Evolutionary conservation across 2,329 filamentous ascomycete genomes (phyloP), one percentile per base, ranked within the genome.

Genomic region (Cladosporium halotolerans): DNA sequence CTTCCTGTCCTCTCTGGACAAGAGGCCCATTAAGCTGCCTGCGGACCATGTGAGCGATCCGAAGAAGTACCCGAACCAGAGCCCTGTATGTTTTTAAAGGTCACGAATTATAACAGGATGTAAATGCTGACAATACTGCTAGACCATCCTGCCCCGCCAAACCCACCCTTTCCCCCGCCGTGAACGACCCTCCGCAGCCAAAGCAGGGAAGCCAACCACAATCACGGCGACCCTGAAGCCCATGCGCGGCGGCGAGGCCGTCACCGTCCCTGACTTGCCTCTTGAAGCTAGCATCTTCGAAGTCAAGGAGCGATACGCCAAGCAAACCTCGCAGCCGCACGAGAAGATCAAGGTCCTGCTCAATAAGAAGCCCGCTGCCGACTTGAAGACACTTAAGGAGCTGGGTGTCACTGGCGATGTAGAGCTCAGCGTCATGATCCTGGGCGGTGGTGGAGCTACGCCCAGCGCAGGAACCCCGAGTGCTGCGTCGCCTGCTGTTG

Each of bases 1-100:
- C 32, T 96, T 95, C 72, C 83, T 99, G 62, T 77, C 84, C 49
- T 80, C 83, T 18, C 81, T 97, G 58, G 89, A 95, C 72, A 81
- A 83, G 56, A 84, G 85, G 46, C 86, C 90, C 7, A 71, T 84
- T 63, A 95, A 91, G 76, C 81, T 97, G 58, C 83, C 86, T n/a
- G 77, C 88, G 59, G 89, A 97, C 70, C 87, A 96, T 82, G 84
- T 95, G 70, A 88, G 92, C 72, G 89, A 96, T 67, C 83, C 89
- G 46, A 84, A 84, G 63, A 82, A 79, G 60, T 91, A 92, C 68
- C 86, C 88, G 19, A 76, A 86, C 23, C 83, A 87, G 57, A 79
- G 83, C 60, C 86, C 90, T 13, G 92, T 96, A 80, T 31, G 84
- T 69, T 13, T 32, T 18, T n/a, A 28, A 2, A 19, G 23, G 4